phyloP scores from a whole-genome alignment of 2,329 filamentous ascomycete species.

The Fusarium clavum region DNA sequence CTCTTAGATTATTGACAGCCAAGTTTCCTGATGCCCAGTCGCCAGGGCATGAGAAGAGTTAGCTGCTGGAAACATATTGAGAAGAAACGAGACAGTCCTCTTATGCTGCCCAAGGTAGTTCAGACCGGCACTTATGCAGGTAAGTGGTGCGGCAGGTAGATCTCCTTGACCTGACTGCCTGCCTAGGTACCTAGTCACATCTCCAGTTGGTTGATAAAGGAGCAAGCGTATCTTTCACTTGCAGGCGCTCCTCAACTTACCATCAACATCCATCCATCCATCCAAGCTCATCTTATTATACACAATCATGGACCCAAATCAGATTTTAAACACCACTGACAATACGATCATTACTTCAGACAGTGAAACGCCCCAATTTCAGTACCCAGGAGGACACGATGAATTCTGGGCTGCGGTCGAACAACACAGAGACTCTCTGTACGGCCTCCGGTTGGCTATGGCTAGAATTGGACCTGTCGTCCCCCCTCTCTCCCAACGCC shows the following conservation, averaged over 20 bases:
- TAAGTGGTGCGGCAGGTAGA: not conserved
- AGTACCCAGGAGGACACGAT: too few species aligned
- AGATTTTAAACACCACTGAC: not conserved
- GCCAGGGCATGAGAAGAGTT: not conserved
- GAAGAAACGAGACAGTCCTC: not conserved
- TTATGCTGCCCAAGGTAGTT: not conserved
- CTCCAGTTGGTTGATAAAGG: not conserved
- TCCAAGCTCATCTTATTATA: not conserved
- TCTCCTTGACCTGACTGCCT: not conserved
- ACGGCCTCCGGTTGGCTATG: too few species aligned
- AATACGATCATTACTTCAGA: too few species aligned
- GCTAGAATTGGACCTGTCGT: not conserved
- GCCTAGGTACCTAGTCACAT: not conserved
- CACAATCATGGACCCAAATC: not conserved
- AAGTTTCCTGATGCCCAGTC: not conserved
- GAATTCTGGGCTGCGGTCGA: too few species aligned
- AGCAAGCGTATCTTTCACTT: not conserved
- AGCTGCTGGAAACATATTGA: too few species aligned
- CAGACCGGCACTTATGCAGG: not conserved
- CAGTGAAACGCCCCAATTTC: too few species aligned
- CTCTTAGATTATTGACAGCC: not conserved
- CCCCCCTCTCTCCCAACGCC: not conserved
- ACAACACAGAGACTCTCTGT: too few species aligned
- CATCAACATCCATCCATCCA: not conserved
- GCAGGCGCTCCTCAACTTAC: not conserved